These are phyloP conservation scores for Verticillium dahliae DNA, from an alignment of 2,329 filamentous ascomycete genomes.

Conservation along the genomic window DNA sequence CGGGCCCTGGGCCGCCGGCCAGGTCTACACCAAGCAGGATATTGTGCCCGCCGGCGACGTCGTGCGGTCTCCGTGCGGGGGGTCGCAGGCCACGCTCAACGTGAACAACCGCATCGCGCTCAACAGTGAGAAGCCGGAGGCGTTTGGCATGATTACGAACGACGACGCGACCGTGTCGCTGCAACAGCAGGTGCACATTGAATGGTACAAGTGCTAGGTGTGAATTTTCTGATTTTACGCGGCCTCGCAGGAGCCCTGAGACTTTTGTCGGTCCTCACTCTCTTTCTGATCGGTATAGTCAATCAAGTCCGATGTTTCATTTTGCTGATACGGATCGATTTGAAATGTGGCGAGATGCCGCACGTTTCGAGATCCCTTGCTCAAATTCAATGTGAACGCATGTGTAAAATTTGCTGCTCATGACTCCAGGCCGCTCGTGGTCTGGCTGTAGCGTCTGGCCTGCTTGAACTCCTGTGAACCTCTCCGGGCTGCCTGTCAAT, in stretches of 20 bases:
- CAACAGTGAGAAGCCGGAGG: conserved; percentile 26
- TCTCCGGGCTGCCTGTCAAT: too few relatives aligned
- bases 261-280: not conserved
- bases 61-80: conserved; percentile 25
- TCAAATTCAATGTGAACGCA: too few relatives aligned
- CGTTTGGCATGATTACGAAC: conserved; percentile 33
- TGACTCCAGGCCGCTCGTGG: too few relatives aligned
- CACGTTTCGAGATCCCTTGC: too few relatives aligned
- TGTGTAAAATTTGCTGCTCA: too few relatives aligned
- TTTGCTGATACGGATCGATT: not conserved
- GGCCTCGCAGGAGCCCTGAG: not conserved
- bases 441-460: too few relatives aligned
- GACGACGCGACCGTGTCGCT: conserved; percentile 38
- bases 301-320: not conserved
- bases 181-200: conserved; percentile 35
- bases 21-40: conserved; percentile 28
- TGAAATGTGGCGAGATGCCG: too few relatives aligned
- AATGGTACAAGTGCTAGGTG: conserved; percentile 21
- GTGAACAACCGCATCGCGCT: conserved; percentile 39
- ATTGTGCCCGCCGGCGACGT: conserved; percentile 22
- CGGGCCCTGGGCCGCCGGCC: conserved; percentile 19
- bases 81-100: conserved; percentile 27
- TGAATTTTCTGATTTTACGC: not conserved
- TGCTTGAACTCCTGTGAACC: too few relatives aligned
- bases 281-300: not conserved